These are phyloP conservation scores for Calonectria pseudoturangicola DNA, from an alignment of 2,329 filamentous ascomycete genomes.

Conservation along the genomic window DNA sequence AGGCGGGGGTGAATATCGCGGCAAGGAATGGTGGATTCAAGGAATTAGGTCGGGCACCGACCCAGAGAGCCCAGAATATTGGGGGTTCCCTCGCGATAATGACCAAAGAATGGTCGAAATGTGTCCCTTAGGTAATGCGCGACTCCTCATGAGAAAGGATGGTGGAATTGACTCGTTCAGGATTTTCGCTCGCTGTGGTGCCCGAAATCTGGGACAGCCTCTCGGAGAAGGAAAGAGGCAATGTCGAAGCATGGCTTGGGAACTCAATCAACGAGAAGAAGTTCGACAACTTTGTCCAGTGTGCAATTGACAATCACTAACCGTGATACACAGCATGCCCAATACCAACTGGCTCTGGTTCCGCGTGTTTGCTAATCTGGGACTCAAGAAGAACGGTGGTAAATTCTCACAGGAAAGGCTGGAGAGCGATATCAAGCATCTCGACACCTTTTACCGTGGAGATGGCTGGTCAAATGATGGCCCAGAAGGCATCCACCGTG, in stretches of 20 bases:
- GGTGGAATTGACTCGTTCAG: slow-evolving; percentile 50
- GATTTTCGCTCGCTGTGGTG: slow-evolving; percentile 83
- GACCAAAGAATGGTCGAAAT: slow-evolving; percentile 92
- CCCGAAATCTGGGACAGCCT: slow-evolving; percentile 80
- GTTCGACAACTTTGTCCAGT: slow-evolving; percentile 56
- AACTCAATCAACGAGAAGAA: slow-evolving; percentile 87
- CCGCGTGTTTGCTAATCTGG: slow-evolving; percentile 87
- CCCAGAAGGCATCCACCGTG: slow-evolving; percentile 82
- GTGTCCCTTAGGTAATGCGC: slow-evolving; percentile 78
- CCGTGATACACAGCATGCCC: slow-evolving; percentile 74
- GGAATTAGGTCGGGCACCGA: slow-evolving; percentile 83
- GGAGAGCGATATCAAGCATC: slow-evolving; percentile 84
- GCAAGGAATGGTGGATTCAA: slow-evolving; percentile 78
- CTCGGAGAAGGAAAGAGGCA: slow-evolving; percentile 75
- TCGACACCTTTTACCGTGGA: slow-evolving; percentile 88
- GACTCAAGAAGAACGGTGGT: slow-evolving; percentile 83
- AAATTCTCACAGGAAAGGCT: slow-evolving; percentile 81
- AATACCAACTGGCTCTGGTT: slow-evolving; percentile 86
- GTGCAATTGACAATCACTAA: slow-evolving; percentile 34
- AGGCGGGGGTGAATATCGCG: slow-evolving; percentile 79
- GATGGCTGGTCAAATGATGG: slow-evolving; percentile 90
- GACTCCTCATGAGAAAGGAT: neutral
- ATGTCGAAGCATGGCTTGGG: slow-evolving; percentile 83
- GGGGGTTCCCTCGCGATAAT: slow-evolving; percentile 84
- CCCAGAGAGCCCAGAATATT: slow-evolving; percentile 81